Base-by-base conservation (phyloP, 768 basidiomycete genomes). In the Podaxis sp. region DNA sequence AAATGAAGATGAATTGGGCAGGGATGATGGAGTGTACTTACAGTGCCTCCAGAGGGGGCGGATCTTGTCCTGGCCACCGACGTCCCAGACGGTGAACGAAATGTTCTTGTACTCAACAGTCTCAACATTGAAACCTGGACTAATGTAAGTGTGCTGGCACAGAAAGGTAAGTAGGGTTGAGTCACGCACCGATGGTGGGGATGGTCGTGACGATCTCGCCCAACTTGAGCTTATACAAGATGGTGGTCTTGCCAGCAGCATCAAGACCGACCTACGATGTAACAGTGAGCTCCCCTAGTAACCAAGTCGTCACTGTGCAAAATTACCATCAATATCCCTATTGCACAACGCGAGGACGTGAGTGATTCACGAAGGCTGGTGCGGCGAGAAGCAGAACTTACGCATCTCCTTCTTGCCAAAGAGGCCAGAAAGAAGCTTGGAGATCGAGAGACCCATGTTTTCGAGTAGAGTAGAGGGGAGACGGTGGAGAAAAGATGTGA, bases 81-180 rank as follows among this genome's bases (percentile, higher is more conserved):
- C 97, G 79, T 99, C 97, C 97, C 97, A 98, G 50, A 98, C 97
- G 23, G 96, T 99, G 87, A 99, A 99, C 25, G 95, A 97, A 66
- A 98, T 98, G 83, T 98, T 99, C 86, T 98, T 98, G 81, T 99
- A 98, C 77, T 98, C 96, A 67, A 99, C 97, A 63, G 97, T 98
- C 84, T 99, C 97, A 68, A 99, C 97, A 74, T 99, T 99, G 84
- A 99, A 99, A 62, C 97, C 97, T 98, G 66, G 23, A 42, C n/a
- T 55, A 62, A 59, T 61, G 63, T 68, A 61, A 70, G 69, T 60
- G 61, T 67, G 61, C 61, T 52, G 27, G 10, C 28, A 59, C 59
- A 54, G 64, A 60, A 57, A 48, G 55, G 61, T 32, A 46, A 46
- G 59, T 38, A 61, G 57, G 28, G 53, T 61, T 44, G 64, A 47